Base-by-base conservation (phyloP, 805 yeast genomes). In the Candida silvicultrix region DNA sequence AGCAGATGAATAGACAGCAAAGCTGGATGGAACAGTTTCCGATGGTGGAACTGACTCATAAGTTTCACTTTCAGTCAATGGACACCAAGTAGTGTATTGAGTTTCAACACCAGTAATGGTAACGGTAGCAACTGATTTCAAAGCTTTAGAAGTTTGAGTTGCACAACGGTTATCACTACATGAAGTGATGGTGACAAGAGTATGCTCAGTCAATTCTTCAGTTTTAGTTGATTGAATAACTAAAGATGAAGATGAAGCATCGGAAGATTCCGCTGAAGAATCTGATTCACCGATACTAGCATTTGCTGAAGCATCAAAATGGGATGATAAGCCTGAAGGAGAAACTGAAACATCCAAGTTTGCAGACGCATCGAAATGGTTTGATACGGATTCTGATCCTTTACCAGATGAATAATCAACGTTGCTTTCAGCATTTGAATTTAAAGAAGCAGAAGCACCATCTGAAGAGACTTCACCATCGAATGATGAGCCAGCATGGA, bases 71-170 rank as follows among this genome's bases (percentile, higher is more conserved):
- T 43, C 22, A 11, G 52, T 51, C 28, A 63, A 47, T 38, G 74
- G 73, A 53, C 70, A 65, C 63, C 66, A 66, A 12, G 73, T 67
- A 25, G 68, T 62, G 47, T 58, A 65, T 9, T 40, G 46, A 10
- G 68, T 60, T 18, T 49, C 50, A 9, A 54, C 50, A 18, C 67
- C 67, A 38, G 55, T 42, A 7, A 62, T 56, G 10, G 60, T 50
- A 6, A 55, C 41, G 1, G 64, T 59, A 3, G 50, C 49, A 10
- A 58, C 52, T 11, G 61, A 53, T 8, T 56, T 49, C 28, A 52
- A 45, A 29, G 66, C 60, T 19, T 56, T 49, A 10, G 64, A 44
- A 43, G 50, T 45, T 11, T 46, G 44, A n/a, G 67, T 59, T 20
- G 59, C 50, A 39, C 64, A 59, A 21, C 46, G 38, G 38, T 60